These are phyloP conservation scores for Glarea lozoyensis DNA, from an alignment of 495 filamentous ascomycete species.

Conservation along the genomic window DNA sequence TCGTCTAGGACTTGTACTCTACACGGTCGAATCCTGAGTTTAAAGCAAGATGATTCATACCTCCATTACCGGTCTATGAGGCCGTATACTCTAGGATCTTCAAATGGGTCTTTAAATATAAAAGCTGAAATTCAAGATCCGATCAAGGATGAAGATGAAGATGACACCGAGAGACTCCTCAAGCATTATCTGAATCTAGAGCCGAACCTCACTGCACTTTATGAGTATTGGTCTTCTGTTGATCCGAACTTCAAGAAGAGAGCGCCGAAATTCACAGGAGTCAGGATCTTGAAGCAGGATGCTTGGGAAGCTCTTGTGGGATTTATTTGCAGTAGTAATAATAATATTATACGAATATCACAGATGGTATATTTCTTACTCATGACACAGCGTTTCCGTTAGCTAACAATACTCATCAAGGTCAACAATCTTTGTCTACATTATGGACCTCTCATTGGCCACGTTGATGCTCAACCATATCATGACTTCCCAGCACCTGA, in stretches of 20 bases:
- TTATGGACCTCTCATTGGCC: slow-evolving; percentile 71
- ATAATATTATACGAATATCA: slow-evolving; percentile 90
- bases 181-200: slow-evolving; percentile 76
- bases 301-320: slow-evolving; percentile 90
- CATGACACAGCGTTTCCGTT: not conserved
- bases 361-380: slow-evolving; percentile 57
- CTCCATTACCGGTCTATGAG: slow-evolving; percentile 75
- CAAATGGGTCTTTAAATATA: too few species aligned
- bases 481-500: slow-evolving; percentile 81
- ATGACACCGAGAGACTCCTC: slow-evolving; percentile 60
- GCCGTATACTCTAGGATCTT: slow-evolving; percentile 28
- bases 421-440: slow-evolving; percentile 80
- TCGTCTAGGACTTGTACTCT: slow-evolving; percentile 67
- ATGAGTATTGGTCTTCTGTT: slow-evolving; percentile 75
- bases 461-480: slow-evolving; percentile 60
- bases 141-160: slow-evolving; percentile 19
- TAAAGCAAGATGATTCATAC: slow-evolving; percentile 70
- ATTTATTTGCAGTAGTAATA: slow-evolving; percentile 98
- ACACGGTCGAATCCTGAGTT: slow-evolving; percentile 70
- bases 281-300: slow-evolving; percentile 92
- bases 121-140: slow-evolving; percentile 14
- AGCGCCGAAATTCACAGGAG: slow-evolving; percentile 78
- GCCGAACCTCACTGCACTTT: slow-evolving; percentile 63
- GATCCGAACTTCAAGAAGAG: slow-evolving; percentile 88
- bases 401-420: slow-evolving; percentile 26